Evolutionary conservation across 371 early-diverging fungal species (phyloP).

Genomic region (Funneliformis caledonium): DNA sequence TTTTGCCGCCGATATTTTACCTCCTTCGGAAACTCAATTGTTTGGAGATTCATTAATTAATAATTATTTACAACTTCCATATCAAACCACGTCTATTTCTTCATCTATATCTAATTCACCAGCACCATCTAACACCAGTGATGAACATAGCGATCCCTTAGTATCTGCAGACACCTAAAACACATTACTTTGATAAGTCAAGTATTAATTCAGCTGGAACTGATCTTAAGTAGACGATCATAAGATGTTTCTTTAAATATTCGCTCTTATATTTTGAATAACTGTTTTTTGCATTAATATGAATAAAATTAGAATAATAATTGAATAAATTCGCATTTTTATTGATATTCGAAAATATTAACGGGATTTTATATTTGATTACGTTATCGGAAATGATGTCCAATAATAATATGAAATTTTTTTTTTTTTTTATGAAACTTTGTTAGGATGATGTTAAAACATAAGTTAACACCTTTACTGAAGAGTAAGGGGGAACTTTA

Average conservation of each 20-base stretch:
- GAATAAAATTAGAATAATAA: not conserved
- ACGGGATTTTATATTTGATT: not conserved
- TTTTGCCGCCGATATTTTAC: not conserved
- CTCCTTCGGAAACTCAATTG: not conserved
- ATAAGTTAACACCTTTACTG: not conserved
- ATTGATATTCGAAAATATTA: too few species aligned
- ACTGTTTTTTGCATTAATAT: too few species aligned
- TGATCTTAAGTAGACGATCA: not conserved
- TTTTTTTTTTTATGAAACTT: not conserved
- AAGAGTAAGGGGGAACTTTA: not conserved
- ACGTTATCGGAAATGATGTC: not conserved
- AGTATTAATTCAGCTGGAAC: not conserved
- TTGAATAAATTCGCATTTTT: too few species aligned
- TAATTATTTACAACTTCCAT: not conserved
- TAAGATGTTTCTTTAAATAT: too few species aligned
- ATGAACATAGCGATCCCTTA: slow-evolving; percentile 12
- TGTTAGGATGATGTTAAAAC: not conserved
- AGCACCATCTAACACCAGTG: not conserved
- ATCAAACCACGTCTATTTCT: slow-evolving; percentile 9
- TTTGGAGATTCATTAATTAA: slow-evolving; percentile 12
- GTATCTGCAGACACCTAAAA: not conserved
- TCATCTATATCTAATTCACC: slow-evolving; percentile 17
- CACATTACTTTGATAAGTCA: not conserved
- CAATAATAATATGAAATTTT: not conserved
- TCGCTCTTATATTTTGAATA: not conserved